Conservation (phyloP, 2,329 filamentous ascomycete species). For the Curvularia eragrostidis region DNA sequence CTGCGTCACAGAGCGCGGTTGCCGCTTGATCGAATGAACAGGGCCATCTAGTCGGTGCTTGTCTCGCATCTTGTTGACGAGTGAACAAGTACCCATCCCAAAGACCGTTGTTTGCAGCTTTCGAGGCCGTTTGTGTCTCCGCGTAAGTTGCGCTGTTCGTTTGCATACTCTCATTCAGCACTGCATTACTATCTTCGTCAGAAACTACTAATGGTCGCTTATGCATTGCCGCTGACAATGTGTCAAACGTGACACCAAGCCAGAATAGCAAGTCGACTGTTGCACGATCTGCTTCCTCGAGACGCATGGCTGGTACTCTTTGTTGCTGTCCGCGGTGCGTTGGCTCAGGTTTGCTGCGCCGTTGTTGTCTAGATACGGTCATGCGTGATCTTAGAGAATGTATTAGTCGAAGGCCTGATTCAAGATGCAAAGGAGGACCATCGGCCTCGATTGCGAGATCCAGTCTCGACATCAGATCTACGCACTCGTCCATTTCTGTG, state of each 20-base stretch:
- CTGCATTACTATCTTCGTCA: slow-evolving; percentile 56
- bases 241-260: slow-evolving; percentile 67
- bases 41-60: slow-evolving; percentile 56
- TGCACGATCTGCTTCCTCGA: slow-evolving; percentile 49
- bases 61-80: slow-evolving; percentile 33
- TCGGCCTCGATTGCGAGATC: slow-evolving; percentile 45
- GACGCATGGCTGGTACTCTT: slow-evolving; percentile 22
- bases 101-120: slow-evolving; percentile 23
- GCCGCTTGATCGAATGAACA: slow-evolving; percentile 62
- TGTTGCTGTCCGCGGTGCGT: slow-evolving; percentile 23
- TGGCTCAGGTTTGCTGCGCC: slow-evolving; percentile 14
- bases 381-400: slow-evolving; percentile 46
- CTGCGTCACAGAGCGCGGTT: slow-evolving; percentile 58
- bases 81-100: slow-evolving; percentile 53
- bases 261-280: slow-evolving; percentile 64
- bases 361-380: slow-evolving; percentile 28
- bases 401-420: slow-evolving; percentile 51
- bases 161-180: slow-evolving; percentile 22
- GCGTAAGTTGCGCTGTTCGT: slow-evolving; percentile 5
- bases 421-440: slow-evolving; percentile 50
- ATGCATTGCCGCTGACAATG: slow-evolving; percentile 62
- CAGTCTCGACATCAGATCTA: slow-evolving; percentile 41
- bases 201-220: slow-evolving; percentile 54
- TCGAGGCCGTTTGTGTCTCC: not conserved
- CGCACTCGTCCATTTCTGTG: slow-evolving; percentile 33